phyloP scores from a whole-genome alignment of 805 yeast species.

The Myxozyma lipomycoides region DNA sequence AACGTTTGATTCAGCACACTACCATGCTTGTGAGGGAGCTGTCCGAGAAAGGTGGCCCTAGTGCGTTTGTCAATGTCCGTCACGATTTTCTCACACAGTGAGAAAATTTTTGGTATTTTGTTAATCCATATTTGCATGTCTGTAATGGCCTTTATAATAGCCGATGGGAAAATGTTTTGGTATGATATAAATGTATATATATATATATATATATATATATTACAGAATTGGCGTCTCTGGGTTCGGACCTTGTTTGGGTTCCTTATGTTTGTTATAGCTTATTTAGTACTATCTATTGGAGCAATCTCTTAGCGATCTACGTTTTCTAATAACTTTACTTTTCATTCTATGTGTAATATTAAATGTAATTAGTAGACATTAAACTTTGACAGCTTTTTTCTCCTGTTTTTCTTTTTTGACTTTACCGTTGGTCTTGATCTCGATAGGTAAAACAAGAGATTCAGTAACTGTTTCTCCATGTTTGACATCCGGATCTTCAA shows the following conservation, averaged over 20 bases:
- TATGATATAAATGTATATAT: too few species aligned
- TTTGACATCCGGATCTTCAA: not conserved
- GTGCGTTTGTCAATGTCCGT: slow-evolving; percentile 24
- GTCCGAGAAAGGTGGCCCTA: slow-evolving; percentile 25
- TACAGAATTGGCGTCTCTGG: too few species aligned
- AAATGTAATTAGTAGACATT: not conserved
- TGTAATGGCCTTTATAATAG: slow-evolving; percentile 2
- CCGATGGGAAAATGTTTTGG: not conserved
- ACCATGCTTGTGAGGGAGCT: slow-evolving; percentile 28
- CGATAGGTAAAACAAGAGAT: too few species aligned
- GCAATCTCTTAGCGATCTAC: too few species aligned
- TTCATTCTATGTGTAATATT: too few species aligned
- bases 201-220: too few species aligned
- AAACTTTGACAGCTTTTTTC: not conserved
- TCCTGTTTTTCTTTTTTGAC: not conserved
- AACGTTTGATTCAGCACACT: slow-evolving; percentile 44
- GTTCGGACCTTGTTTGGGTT: too few species aligned
- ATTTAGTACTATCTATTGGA: too few species aligned
- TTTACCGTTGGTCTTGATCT: not conserved
- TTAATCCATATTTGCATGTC: too few species aligned
- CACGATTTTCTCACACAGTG: slow-evolving; percentile 16
- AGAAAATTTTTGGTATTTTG: too few species aligned
- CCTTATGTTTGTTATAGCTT: too few species aligned
- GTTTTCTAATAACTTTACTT: too few species aligned
- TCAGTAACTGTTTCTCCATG: not conserved